These are phyloP conservation scores for Populus alba DNA, from an alignment of 345 rosid species.

Conservation along the genomic window DNA sequence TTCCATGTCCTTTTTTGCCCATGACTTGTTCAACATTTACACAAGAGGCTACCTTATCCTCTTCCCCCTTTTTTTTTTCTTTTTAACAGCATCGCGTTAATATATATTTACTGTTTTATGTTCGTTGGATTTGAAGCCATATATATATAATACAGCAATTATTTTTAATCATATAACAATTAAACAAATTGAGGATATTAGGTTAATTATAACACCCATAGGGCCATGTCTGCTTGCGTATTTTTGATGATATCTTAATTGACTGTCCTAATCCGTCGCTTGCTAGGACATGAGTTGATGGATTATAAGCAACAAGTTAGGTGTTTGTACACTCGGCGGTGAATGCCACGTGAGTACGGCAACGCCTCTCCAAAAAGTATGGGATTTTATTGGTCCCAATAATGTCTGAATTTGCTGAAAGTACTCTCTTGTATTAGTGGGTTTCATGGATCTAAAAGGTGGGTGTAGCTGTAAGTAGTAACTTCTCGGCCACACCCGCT, in stretches of 20 bases:
- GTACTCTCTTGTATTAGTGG: neutral
- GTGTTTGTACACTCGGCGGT: neutral
- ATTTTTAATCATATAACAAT: too few relatives aligned
- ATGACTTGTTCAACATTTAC: neutral
- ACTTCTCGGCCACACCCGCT: slow-evolving; percentile 17
- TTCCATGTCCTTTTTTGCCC: neutral
- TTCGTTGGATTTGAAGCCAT: too few relatives aligned
- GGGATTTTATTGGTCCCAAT: neutral
- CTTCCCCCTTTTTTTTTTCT: too few relatives aligned
- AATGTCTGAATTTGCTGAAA: neutral
- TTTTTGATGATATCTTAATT: too few relatives aligned
- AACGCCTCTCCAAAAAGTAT: neutral
- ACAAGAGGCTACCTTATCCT: too few relatives aligned
- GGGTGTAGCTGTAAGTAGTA: neutral
- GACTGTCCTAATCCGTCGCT: neutral
- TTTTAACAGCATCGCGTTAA: too few relatives aligned
- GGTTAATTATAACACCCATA: too few relatives aligned
- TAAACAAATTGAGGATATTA: too few relatives aligned
- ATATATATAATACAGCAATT: too few relatives aligned
- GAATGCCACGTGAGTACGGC: neutral
- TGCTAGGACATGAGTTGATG: neutral
- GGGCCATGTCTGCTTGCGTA: too few relatives aligned
- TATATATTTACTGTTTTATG: too few relatives aligned
- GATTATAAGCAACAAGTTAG: neutral
- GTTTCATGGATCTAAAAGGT: neutral